phyloP scores from a whole-genome alignment of 2,329 filamentous ascomycete genomes.

The Coniochaeta pulveracea region DNA sequence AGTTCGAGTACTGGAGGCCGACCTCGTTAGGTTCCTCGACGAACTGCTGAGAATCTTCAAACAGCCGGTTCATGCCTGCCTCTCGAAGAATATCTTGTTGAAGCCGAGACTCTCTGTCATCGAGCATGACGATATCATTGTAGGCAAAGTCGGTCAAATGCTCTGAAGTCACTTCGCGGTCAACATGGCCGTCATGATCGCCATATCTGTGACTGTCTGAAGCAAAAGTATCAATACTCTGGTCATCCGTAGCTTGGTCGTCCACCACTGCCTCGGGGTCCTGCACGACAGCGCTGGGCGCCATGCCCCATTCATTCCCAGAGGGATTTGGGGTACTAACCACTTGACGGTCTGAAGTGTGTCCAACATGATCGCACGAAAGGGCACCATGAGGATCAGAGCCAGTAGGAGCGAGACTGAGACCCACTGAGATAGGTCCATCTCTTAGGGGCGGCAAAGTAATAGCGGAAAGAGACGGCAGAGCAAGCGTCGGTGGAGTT shows the following conservation, averaged over 20 bases:
- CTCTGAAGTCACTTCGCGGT: background rate
- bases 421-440: background rate
- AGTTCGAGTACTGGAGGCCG: background rate
- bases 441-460: too few relatives aligned
- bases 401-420: background rate
- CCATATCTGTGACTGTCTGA: background rate
- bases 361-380: conserved; percentile 3
- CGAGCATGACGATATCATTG: background rate
- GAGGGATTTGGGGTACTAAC: conserved; percentile 4
- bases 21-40: background rate
- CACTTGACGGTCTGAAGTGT: conserved; percentile 4
- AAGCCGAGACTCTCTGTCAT: background rate
- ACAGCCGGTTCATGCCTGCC: background rate
- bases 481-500: too few relatives aligned
- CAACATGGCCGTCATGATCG: conserved; percentile 1
- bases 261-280: background rate
- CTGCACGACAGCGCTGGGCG: background rate
- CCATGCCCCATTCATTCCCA: background rate
- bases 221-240: conserved; percentile 2
- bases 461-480: too few relatives aligned
- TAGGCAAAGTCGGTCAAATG: background rate
- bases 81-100: background rate
- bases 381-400: conserved; percentile 5
- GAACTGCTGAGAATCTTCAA: too few relatives aligned
- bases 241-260: background rate